A percentile compares a stretch with the other conserved stretches of the same genome.
phyloP scores from a whole-genome alignment of 371 early-diverging fungal species.

The Mucor indicus region DNA sequence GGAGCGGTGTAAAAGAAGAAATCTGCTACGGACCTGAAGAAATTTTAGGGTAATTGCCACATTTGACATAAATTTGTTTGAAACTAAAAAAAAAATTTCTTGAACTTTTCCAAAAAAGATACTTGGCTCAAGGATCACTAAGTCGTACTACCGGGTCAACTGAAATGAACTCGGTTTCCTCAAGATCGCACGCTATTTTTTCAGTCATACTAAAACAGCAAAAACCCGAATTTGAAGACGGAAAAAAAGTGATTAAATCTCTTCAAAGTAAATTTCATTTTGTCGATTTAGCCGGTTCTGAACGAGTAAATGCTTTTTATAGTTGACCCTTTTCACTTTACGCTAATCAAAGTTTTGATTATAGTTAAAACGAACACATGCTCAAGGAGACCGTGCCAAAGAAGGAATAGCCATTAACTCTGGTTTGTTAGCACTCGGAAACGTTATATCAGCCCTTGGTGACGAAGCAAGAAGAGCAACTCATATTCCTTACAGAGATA shows the following conservation, averaged over 20 bases:
- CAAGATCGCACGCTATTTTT: constrained; percentile 97
- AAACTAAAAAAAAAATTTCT: neutral
- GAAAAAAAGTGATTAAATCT: constrained; percentile 13
- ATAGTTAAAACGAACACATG: constrained; percentile 86
- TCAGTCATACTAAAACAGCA: constrained; percentile 82
- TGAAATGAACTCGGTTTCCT: constrained; percentile 93
- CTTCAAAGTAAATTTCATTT: constrained; percentile 86
- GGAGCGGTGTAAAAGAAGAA: constrained; percentile 83
- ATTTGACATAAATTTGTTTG: neutral
- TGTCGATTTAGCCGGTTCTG: constrained; percentile 99
- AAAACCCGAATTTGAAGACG: constrained; percentile 35
- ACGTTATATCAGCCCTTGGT: constrained; percentile 95
- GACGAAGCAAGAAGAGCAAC: constrained; percentile 63
- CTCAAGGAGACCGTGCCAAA: constrained; percentile 88
- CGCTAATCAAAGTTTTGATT: neutral
- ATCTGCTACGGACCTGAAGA: constrained; percentile 69
- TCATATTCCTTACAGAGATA: constrained; percentile 96
- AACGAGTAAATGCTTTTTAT: constrained; percentile 57
- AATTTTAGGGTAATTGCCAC: constrained; percentile 60
- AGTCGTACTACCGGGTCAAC: constrained; percentile 90
- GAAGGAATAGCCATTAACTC: constrained; percentile 98
- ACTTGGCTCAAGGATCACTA: constrained; percentile 69
- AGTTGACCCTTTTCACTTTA: neutral
- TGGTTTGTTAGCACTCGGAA: constrained; percentile 95
- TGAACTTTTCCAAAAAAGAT: constrained; percentile 4